Percentiles rank a stretch among this genome's conserved stretches.
phyloP scores from a whole-genome alignment of 2,329 filamentous ascomycete species.

The Alternaria alternata region DNA sequence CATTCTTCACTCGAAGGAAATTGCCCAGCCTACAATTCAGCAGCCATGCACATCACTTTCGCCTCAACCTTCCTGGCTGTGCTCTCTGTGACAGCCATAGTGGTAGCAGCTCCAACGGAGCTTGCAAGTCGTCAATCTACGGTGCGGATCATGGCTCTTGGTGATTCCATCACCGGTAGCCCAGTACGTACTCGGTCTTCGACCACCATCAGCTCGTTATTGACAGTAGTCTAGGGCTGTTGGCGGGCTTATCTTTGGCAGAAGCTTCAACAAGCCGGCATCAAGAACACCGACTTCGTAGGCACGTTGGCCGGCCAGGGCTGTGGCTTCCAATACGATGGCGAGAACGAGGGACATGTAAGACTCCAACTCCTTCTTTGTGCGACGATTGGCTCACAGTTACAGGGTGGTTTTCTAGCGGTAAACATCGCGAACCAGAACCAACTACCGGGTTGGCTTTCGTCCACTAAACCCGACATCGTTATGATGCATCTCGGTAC shows the following conservation, averaged over 20 bases:
- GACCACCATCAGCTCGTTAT: not conserved
- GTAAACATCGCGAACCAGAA: slow-evolving; percentile 50
- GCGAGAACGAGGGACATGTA: slow-evolving; percentile 54
- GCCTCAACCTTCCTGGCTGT: not conserved
- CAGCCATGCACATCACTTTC: slow-evolving; percentile 4
- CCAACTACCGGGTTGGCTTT: slow-evolving; percentile 49
- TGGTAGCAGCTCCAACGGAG: slow-evolving; percentile 8
- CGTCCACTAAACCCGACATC: slow-evolving; percentile 49
- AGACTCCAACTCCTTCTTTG: not conserved
- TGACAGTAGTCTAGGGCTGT: slow-evolving; percentile 32
- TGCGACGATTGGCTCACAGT: not conserved
- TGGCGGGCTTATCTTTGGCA: slow-evolving; percentile 41
- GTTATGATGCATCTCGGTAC: slow-evolving; percentile 56
- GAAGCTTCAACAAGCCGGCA: slow-evolving; percentile 28
- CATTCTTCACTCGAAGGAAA: too few relatives aligned
- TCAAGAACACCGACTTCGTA: slow-evolving; percentile 39
- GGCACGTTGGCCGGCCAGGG: slow-evolving; percentile 41
- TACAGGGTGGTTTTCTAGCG: slow-evolving; percentile 30
- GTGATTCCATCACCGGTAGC: slow-evolving; percentile 35
- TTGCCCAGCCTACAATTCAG: not conserved
- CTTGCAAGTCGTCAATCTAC: slow-evolving; percentile 18
- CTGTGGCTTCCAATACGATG: slow-evolving; percentile 54
- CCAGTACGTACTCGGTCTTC: slow-evolving; percentile 12
- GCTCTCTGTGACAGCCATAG: not conserved
- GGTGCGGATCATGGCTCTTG: slow-evolving; percentile 36